Conservation (phyloP, 2,329 filamentous ascomycete species). For the Fusarium veterinarium region DNA sequence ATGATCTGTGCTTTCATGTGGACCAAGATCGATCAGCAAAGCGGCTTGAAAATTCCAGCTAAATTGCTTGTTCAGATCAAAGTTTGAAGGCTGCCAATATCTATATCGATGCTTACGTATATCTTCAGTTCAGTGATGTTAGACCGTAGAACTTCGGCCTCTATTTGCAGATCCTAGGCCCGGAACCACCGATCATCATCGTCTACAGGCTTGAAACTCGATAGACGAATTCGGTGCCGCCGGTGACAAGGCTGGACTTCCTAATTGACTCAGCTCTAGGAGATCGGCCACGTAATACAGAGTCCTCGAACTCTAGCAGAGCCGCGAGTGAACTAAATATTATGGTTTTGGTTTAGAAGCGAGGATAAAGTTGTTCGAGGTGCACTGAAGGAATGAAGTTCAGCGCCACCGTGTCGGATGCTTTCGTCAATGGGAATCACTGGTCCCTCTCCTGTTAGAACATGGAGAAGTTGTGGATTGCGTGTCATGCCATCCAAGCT, state of each 20-base stretch:
- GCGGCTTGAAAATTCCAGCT: not conserved
- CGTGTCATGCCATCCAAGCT: slow-evolving; percentile 17
- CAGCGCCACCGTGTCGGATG: slow-evolving; percentile 13
- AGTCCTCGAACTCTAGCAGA: not conserved
- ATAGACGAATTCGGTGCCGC: slow-evolving; percentile 34
- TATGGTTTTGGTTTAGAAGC: slow-evolving; percentile 14
- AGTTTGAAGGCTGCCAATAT: slow-evolving; percentile 2
- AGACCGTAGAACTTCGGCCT: slow-evolving; percentile 2
- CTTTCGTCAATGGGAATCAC: not conserved
- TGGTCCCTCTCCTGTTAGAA: not conserved
- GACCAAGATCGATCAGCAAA: not conserved
- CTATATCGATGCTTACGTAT: not conserved
- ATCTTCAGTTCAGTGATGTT: not conserved
- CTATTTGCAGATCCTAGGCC: not conserved
- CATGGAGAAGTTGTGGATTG: slow-evolving; percentile 5
- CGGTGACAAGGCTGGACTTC: slow-evolving; percentile 21
- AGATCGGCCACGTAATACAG: slow-evolving; percentile 15
- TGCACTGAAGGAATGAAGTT: slow-evolving; percentile 23
- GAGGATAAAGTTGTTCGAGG: slow-evolving; percentile 12
- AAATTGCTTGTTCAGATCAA: slow-evolving; percentile 21
- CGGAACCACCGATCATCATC: slow-evolving; percentile 19
- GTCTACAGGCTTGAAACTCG: slow-evolving; percentile 8
- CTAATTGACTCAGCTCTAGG: not conserved
- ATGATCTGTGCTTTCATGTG: not conserved
- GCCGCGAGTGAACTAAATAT: not conserved